phyloP scores from a whole-genome alignment of 495 filamentous ascomycete genomes.

The Cercophora samala region DNA sequence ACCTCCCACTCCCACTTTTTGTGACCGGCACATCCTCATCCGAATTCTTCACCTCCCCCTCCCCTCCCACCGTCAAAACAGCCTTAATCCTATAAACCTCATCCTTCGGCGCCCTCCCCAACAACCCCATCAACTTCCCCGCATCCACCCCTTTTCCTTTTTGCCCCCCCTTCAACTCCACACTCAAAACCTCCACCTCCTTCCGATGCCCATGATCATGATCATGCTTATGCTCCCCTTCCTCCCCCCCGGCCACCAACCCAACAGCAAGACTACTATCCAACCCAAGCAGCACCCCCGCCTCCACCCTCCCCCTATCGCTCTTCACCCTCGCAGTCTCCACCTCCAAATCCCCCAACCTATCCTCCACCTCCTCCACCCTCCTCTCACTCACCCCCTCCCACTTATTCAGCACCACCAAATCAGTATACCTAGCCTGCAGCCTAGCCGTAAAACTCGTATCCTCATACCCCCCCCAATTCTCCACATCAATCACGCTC shows the following conservation, averaged over 20 bases:
- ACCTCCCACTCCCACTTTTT: slow-evolving; percentile 39
- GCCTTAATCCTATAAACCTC: slow-evolving; percentile 96
- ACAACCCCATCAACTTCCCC: slow-evolving; percentile 59
- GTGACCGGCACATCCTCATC: slow-evolving; percentile 44
- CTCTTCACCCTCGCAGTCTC: slow-evolving; percentile 3
- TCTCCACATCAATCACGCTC: slow-evolving; percentile 92
- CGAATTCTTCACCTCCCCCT: slow-evolving; percentile 54
- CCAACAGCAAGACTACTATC: slow-evolving; percentile 72
- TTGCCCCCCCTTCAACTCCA: slow-evolving; percentile 51
- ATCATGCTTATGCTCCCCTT: slow-evolving; percentile 31
- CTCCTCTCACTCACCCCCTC: slow-evolving; percentile 65
- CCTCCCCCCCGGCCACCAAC: slow-evolving; percentile 39
- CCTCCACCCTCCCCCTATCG: slow-evolving; percentile 31
- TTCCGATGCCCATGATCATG: slow-evolving; percentile 57
- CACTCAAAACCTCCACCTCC: slow-evolving; percentile 86
- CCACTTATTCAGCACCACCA: slow-evolving; percentile 97
- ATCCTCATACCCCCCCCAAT: slow-evolving; percentile 94
- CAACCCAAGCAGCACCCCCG: slow-evolving; percentile 77
- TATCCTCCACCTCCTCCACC: slow-evolving; percentile 79
- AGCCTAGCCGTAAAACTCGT: slow-evolving; percentile 82
- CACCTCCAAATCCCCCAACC: slow-evolving; percentile 81
- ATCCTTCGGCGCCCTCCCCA: slow-evolving; percentile 74
- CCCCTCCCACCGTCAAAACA: slow-evolving; percentile 58
- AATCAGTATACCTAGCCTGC: slow-evolving; percentile 85
- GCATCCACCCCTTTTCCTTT: slow-evolving; percentile 53